These are phyloP conservation scores for Ustilago curta DNA, from an alignment of 1,284 basidiomycete species.

Conservation along the genomic window DNA sequence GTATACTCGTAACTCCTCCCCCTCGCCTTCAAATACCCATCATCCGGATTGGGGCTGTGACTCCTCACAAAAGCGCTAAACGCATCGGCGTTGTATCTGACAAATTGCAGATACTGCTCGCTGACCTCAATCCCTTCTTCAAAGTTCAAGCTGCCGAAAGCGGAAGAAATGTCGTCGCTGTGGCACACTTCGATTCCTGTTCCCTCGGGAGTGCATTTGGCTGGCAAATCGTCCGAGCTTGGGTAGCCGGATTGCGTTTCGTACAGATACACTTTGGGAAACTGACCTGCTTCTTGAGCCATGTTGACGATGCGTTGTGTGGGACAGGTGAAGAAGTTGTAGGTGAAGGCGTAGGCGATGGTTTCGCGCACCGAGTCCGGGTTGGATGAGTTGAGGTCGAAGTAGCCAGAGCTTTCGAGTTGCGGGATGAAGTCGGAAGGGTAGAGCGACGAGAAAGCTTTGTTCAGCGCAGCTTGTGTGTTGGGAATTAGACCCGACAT, in stretches of 20 bases:
- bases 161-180: conserved; percentile 26
- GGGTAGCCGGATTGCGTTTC: conserved; percentile 35
- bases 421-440: conserved; percentile 9
- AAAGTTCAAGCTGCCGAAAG: conserved; percentile 31
- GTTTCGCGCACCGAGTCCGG: conserved; percentile 32
- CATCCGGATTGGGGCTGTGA: conserved; percentile 20
- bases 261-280: conserved; percentile 42
- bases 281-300: conserved; percentile 16
- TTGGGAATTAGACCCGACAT: conserved; percentile 24
- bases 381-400: conserved; percentile 27
- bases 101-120: conserved; percentile 36
- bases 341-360: conserved; percentile 30
- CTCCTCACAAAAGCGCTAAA: conserved; percentile 37
- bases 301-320: conserved; percentile 33
- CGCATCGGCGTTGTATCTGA: conserved; percentile 25
- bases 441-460: conserved; percentile 19
- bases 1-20: conserved; percentile 45
- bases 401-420: conserved; percentile 23
- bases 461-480: conserved; percentile 19
- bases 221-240: conserved; percentile 10
- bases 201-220: conserved; percentile 20
- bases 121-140: conserved; percentile 14
- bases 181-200: conserved; percentile 37
- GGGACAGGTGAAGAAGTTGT: conserved; percentile 50
- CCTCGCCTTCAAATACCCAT: conserved; percentile 21